Percentiles rank a stretch among this genome's conserved stretches.
Evolutionary conservation across 495 filamentous ascomycete genomes (phyloP).

Genomic region (Corynascus novoguineensis): DNA sequence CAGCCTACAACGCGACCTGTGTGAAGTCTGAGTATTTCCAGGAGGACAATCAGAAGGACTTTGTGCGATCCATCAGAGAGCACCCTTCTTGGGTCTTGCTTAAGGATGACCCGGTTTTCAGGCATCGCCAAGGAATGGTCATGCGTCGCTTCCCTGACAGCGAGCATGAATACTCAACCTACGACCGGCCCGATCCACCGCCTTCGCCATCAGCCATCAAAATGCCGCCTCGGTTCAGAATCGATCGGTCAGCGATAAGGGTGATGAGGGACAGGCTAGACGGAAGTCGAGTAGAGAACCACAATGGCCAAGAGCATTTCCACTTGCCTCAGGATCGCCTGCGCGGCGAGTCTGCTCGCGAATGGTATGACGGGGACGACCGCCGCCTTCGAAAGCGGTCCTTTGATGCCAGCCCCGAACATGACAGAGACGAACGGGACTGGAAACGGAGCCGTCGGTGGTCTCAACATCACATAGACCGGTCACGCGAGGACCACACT

Average conservation of each 20-base stretch:
- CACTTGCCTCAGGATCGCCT: not conserved
- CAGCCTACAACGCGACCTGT: slow-evolving; percentile 39
- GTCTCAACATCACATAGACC: not conserved
- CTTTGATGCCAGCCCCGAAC: slow-evolving; percentile 10
- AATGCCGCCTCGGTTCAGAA: slow-evolving; percentile 22
- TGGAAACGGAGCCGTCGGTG: slow-evolving; percentile 16
- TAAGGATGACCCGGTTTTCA: slow-evolving; percentile 46
- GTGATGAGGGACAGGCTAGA: not conserved
- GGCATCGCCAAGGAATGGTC: slow-evolving; percentile 28
- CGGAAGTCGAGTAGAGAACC: not conserved
- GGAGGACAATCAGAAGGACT: slow-evolving; percentile 42
- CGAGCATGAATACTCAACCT: slow-evolving; percentile 23
- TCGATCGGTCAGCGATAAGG: slow-evolving; percentile 9
- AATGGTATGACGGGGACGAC: slow-evolving; percentile 1
- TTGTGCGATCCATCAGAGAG: slow-evolving; percentile 37
- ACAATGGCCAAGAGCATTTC: not conserved
- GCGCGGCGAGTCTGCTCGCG: not conserved
- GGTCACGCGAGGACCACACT: not conserved
- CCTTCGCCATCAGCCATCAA: slow-evolving; percentile 23
- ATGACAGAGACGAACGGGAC: slow-evolving; percentile 11
- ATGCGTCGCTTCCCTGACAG: slow-evolving; percentile 19
- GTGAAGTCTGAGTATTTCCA: slow-evolving; percentile 46
- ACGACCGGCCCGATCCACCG: slow-evolving; percentile 20
- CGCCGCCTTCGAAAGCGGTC: slow-evolving; percentile 19
- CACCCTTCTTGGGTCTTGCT: slow-evolving; percentile 39